Evolutionary conservation across 2,329 filamentous ascomycete species (phyloP), one percentile per base, ranked within the genome.

Genomic region (Biscogniauxia marginata): DNA sequence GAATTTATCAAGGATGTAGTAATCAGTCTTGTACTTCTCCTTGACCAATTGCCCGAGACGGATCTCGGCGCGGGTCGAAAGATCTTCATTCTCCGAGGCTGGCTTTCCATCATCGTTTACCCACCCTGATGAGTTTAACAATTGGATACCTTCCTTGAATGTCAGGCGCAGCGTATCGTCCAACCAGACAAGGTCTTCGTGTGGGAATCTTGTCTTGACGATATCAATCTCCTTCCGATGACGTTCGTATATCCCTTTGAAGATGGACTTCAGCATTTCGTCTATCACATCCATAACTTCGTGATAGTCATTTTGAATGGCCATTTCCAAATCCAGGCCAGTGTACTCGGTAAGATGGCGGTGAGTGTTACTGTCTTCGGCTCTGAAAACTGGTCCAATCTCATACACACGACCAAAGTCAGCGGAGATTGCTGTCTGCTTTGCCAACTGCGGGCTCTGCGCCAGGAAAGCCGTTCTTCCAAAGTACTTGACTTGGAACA

Each of bases 1-100:
- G 77, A 97, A 97, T 69, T 96, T 96, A 80, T 97, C 93, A 44
- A 97, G 82, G 60, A 97, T 88, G 74, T 95, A 97, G 76, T 96
- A 96, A 67, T 97, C 93, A 0, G 93, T 96, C 54, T 84, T 80
- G 67, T 89, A 95, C 75, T 93, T 92, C 69, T 96, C 85, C 74
- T 90, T 93, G 67, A 97, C 85, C 16, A 97, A 77, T 67, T 90
- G 80, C 8, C 93, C 93, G 0, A 97, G 82, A 13, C 90, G 86
- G 21, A 96, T 93, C 75, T 97, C 93, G 57, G 95, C 91, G 19
- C 89, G 82, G 0, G 93, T 97, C 47, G 86, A 86, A 21, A 97
- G 78, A 70, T 97, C 93, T 69, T 96, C 91, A 24, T 89, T 82
- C 30, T 86, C 81, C 0, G 88, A 86, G 2, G 89, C 79, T 23